These are phyloP conservation scores for Carex cristatella DNA, from an alignment of 176 grass and related monocot genomes.

Conservation along the genomic window DNA sequence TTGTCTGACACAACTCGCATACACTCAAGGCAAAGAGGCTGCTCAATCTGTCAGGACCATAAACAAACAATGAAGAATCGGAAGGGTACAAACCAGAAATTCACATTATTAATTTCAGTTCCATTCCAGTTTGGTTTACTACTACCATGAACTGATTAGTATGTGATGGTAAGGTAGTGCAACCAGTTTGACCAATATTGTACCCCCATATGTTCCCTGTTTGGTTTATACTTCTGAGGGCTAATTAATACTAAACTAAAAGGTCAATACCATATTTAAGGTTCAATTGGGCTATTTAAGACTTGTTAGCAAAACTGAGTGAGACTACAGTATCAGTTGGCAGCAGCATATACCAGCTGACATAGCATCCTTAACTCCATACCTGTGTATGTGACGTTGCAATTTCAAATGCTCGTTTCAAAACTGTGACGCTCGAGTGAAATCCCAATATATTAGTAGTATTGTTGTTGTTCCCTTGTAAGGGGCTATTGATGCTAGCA, in stretches of 20 bases:
- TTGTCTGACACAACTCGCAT: constrained; percentile 92
- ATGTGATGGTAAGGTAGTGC: not conserved
- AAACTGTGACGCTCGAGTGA: constrained; percentile 77
- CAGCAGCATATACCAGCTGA: not conserved
- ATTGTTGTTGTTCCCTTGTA: constrained; percentile 29
- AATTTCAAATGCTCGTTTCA: constrained; percentile 93
- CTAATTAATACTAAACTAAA: not conserved
- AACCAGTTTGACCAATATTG: not conserved
- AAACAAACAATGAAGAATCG: not conserved
- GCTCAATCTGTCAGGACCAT: constrained; percentile 68
- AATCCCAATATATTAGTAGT: constrained; percentile 50
- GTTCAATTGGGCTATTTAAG: not conserved
- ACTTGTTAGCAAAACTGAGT: not conserved
- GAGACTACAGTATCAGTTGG: not conserved
- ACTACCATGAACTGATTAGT: not conserved
- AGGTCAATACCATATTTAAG: not conserved
- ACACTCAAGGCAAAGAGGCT: constrained; percentile 92
- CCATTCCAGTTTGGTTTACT: not conserved
- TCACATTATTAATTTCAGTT: not conserved
- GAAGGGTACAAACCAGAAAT: not conserved
- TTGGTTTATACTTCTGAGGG: not conserved
- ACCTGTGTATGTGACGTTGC: constrained; percentile 95
- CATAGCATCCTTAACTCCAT: not conserved
- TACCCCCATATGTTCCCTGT: not conserved
- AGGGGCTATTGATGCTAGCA: constrained; percentile 32